Evolutionary conservation across 305 asterid genomes (phyloP).

Genomic region (Solanum aculeatissimum): DNA sequence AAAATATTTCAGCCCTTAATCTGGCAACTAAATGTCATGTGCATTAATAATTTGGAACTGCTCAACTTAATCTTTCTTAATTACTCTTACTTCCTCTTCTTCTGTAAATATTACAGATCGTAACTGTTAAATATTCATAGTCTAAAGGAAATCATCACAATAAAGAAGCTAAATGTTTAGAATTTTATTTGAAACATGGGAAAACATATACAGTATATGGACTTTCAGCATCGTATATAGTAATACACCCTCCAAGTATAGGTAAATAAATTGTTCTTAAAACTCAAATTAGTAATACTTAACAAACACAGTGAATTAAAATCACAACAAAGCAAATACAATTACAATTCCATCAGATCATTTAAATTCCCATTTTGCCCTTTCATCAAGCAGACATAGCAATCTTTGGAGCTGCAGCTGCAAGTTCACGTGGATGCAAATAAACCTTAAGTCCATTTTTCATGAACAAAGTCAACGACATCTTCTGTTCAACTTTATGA

Average conservation of each 20-base stretch:
- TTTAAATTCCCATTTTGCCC: not conserved
- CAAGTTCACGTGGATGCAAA: slow-evolving; percentile 48
- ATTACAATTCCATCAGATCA: not conserved
- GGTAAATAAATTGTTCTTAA: not conserved
- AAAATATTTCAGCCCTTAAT: too few species aligned
- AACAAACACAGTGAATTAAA: not conserved
- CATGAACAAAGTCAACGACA: slow-evolving; percentile 86
- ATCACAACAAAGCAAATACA: not conserved
- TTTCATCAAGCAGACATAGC: slow-evolving; percentile 22
- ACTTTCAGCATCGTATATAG: not conserved
- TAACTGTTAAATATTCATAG: too few species aligned
- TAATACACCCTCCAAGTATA: not conserved
- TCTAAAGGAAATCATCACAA: not conserved
- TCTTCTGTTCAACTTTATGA: slow-evolving; percentile 79
- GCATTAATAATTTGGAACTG: too few species aligned
- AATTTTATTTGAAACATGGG: not conserved
- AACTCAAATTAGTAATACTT: not conserved
- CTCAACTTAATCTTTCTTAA: too few species aligned
- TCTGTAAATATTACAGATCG: too few species aligned
- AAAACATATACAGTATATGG: not conserved
- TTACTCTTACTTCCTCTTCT: too few species aligned
- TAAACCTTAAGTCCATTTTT: slow-evolving; percentile 67
- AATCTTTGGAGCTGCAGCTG: slow-evolving; percentile 9
- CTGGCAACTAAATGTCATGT: too few species aligned
- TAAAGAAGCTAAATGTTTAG: not conserved